A percentile compares a stretch with the other conserved stretches of the same genome.
phyloP scores from a whole-genome alignment of 257 asterid genomes.

The Agastache rugosa region DNA sequence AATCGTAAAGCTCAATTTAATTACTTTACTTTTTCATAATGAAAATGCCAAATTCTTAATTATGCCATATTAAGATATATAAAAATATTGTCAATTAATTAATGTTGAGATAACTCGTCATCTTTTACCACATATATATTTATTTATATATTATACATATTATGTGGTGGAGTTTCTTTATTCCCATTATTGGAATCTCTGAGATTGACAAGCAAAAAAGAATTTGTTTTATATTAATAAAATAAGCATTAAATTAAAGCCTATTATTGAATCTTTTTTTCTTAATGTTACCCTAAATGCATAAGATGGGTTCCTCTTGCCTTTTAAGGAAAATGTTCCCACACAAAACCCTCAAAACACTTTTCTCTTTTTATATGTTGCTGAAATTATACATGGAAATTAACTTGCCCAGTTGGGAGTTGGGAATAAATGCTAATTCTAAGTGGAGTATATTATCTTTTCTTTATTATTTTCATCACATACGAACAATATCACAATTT shows the following conservation, averaged over 20 bases:
- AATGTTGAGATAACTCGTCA: background rate
- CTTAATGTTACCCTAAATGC: background rate
- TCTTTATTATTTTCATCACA: background rate
- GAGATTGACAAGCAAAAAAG: slow-evolving; percentile 9
- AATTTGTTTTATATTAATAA: background rate
- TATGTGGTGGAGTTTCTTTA: slow-evolving; percentile 39
- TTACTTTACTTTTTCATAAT: slow-evolving; percentile 27
- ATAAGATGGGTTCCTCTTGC: slow-evolving; percentile 18
- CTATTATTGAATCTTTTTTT: background rate
- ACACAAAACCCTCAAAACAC: background rate
- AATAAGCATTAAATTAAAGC: background rate
- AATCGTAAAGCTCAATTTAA: slow-evolving; percentile 19
- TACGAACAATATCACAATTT: background rate
- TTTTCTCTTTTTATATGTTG: background rate
- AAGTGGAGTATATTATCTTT: background rate
- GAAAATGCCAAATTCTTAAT: slow-evolving; percentile 30
- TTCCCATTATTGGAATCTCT: slow-evolving; percentile 31
- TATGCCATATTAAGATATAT: slow-evolving; percentile 4
- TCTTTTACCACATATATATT: background rate
- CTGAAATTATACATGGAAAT: background rate
- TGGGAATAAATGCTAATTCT: background rate
- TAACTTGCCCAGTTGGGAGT: background rate
- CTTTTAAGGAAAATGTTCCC: slow-evolving; percentile 12
- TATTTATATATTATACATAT: background rate
- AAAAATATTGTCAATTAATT: background rate